phyloP scores from a whole-genome alignment of 2,329 filamentous ascomycete genomes.

The Pseudogymnoascus sp. region DNA sequence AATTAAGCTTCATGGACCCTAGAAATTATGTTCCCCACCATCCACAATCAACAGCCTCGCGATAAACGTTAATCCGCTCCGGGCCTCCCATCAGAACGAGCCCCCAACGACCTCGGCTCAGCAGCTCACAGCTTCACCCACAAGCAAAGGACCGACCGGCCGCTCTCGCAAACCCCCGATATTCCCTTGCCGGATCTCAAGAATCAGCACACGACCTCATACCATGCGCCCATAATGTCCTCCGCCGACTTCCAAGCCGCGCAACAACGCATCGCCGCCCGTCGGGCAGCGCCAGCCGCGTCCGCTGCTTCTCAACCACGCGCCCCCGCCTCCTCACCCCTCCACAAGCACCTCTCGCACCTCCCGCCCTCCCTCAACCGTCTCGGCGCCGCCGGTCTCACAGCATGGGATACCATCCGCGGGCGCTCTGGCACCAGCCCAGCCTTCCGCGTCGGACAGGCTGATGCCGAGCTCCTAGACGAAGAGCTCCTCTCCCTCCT shows the following conservation, averaged over 20 bases:
- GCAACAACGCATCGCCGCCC: constrained; percentile 75
- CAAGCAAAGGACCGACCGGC: neutral
- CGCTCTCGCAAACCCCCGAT: neutral
- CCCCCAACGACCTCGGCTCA: constrained; percentile 3
- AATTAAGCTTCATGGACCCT: constrained; percentile 4
- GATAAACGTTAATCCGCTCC: constrained; percentile 4
- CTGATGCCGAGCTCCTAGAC: constrained; percentile 90
- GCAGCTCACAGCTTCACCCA: neutral
- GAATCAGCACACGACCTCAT: neutral
- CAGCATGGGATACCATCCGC: constrained; percentile 61
- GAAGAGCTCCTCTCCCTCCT: constrained; percentile 84
- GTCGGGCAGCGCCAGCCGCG: constrained; percentile 66
- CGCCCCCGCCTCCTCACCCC: constrained; percentile 44
- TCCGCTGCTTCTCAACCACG: constrained; percentile 45
- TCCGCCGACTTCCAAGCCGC: constrained; percentile 64
- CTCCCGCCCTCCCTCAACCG: constrained; percentile 56
- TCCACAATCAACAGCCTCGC: constrained; percentile 4
- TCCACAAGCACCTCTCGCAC: constrained; percentile 34
- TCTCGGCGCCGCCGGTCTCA: constrained; percentile 39
- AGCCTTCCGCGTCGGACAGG: constrained; percentile 87
- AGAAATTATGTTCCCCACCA: constrained; percentile 7
- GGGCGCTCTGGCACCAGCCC: constrained; percentile 73
- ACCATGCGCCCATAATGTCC: constrained; percentile 22
- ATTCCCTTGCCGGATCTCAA: neutral
- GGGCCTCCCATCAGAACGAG: neutral